Base-by-base conservation (phyloP, 192 early-diverging fungal genomes). In the Coemansia sp. region DNA sequence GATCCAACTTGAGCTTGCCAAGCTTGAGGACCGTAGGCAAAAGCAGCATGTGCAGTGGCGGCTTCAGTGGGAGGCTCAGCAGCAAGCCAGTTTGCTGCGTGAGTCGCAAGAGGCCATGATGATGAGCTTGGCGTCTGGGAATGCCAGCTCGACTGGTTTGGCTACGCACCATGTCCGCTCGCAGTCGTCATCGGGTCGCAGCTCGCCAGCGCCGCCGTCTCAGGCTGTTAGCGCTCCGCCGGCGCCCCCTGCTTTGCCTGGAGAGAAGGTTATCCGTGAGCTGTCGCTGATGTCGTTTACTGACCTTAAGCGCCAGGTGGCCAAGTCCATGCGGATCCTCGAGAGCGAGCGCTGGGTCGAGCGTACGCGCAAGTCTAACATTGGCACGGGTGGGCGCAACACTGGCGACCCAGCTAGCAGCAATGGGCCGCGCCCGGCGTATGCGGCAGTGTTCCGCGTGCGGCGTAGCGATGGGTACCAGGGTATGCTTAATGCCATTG, bases 401-500 rank as follows among this genome's bases (percentile, higher is more conserved):
- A 46, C 45, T 23, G 46, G 59, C 53, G 57, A 48, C 29, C 17
- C 15, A 36, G 51, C 42, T 14, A 61, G 17, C 31, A 17, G 12
- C 34, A 27, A 36, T 51, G 63, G 67, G 9, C 70, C 70, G 60
- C 73, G 74, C 12, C 82, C 76, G 14, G 80, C 80, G 15, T 83
- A 83, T 57, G 80, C 74, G 36, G 62, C 59, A 2, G 80, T 77
- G 59, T 84, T 84, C 77, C 77, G 82, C 27, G 77, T 84, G 60
- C 70, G 82, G 55, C 84, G 89, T 29, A 73, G 74, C 55, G 91
- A 96, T 73, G 86, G 90, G 31, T 99, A 97, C 84, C 96, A 98
- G 80, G 92, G 89, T 48, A 91, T 98, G 87, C 84, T 99, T 36
- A 96, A 95, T 64, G 85, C 90, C 32, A 96, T 99, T 74, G 98